Evolutionary conservation across 805 yeast genomes (phyloP), one percentile per base, ranked within the genome.

Genomic region (Kregervanrija delftensis): DNA sequence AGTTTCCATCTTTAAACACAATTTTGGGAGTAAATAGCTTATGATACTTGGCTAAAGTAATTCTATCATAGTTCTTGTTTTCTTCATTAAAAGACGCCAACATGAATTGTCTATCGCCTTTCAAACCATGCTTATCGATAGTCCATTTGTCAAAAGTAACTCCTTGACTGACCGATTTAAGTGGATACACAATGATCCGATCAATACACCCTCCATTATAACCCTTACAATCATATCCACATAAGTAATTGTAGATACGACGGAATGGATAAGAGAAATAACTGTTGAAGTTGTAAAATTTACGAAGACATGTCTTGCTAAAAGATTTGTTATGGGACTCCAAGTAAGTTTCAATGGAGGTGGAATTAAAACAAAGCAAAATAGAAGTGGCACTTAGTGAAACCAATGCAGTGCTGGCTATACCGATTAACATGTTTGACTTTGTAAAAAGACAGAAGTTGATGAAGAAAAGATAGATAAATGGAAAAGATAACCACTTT

Each of bases 141-240:
- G 48, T 50, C 65, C 66, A 62, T 36, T 55, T 43, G 9, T 47
- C 48, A 8, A 57, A 60, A 15, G 45, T 48, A 13, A 59, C 30
- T 3, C 65, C 65, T 11, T 40, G 52, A 12, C 56, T 47, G 5
- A 54, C 56, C 3, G 63, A 53, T 39, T 62, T 62, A 40, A 62
- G 57, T 1, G 66, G 66, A 41, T 60, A 62, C 4, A 62, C 46
- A 4, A 56, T 43, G 45, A 61, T 40, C 38, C 52, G 39, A 28
- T 57, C 56, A n/a, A 62, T 47, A 2, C 11, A 32, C 8, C 64
- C 63, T 12, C 60, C 63, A 37, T 51, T 33, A 8, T 42, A 46
- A 4, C 60, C 61, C 11, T 33, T 31, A 3, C 44, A 35, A 15
- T 41, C 12, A 11, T 32, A 35, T 9, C 40, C 39, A 13, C n/a